These are phyloP conservation scores for Xanthoceras sorbifolium DNA, from an alignment of 345 rosid genomes.

Conservation along the genomic window DNA sequence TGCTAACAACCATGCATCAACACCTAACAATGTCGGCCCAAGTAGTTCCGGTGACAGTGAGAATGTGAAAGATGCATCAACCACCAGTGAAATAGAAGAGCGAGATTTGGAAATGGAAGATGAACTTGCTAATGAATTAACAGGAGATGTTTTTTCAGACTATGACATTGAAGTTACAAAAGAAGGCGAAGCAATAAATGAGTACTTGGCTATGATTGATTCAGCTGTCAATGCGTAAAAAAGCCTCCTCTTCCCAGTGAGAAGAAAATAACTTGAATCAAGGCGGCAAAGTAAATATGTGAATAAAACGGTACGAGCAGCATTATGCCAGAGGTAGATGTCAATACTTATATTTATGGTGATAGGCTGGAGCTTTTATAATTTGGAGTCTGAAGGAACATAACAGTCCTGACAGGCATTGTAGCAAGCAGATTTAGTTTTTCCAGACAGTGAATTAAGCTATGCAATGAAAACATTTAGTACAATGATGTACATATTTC, in stretches of 20 bases:
- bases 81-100: slow-evolving; percentile 21
- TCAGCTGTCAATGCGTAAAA: slow-evolving; percentile 37
- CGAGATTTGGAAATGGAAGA: slow-evolving; percentile 83
- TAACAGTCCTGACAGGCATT: neutral
- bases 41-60: slow-evolving; percentile 25
- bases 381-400: neutral
- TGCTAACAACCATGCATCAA: slow-evolving; percentile 13
- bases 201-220: slow-evolving; percentile 62
- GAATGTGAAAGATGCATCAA: slow-evolving; percentile 18
- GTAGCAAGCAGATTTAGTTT: neutral
- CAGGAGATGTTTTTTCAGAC: slow-evolving; percentile 61
- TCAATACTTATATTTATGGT: slow-evolving; percentile 6
- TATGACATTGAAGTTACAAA: slow-evolving; percentile 68
- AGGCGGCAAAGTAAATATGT: neutral
- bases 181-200: slow-evolving; percentile 75
- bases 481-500: neutral
- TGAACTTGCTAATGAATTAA: slow-evolving; percentile 63
- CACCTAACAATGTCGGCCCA: neutral
- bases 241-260: slow-evolving; percentile 23
- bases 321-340: neutral
- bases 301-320: slow-evolving; percentile 7
- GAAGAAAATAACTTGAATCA: neutral
- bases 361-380: neutral
- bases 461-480: neutral
- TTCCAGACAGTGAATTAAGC: neutral